Base-by-base conservation (phyloP, 805 yeast species). In the Saturnispora ahearnii region DNA sequence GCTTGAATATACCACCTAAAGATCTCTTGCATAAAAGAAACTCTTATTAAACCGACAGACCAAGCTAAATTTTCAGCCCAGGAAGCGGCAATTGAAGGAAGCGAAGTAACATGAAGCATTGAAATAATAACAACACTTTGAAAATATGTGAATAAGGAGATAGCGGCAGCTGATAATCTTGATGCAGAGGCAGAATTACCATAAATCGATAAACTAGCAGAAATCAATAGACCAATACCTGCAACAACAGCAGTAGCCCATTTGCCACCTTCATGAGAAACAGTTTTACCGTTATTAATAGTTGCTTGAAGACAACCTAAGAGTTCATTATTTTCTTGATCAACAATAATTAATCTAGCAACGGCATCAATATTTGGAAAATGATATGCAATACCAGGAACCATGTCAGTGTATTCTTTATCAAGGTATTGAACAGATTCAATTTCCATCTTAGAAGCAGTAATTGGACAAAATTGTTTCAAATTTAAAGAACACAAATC, bases 221-320 rank as follows among this genome's bases (percentile, higher is more conserved):
- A 86, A 15, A 82, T 74, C 42, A 89, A 68, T 52, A 90, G 67
- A n/a, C 96, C 96, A 30, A 87, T 65, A 54, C 96, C 96, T 1
- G 95, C 88, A 59, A 89, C 73, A 21, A 84, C 82, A 1, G 97
- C 97, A 18, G 96, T 87, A 38, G 87, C 95, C 97, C 97, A 90
- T 67, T 86, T 84, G 51, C 84, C 89, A 56, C 86, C 86, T 2
- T 77, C 72, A 62, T 87, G 96, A 41, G 85, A 69, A 21, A 88
- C 91, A 2, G 95, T 82, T 59, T 82, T 85, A 34, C 90, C 88
- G 62, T 88, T 88, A 21, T 82, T 60, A 61, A 88, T 81, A 52
- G 76, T 76, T 15, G 87, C 81, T 62, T 85, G 91, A 50, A 88
- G 72, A 63, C 96, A 88, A 36, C 89, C 87, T 50, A 84, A 60